Base-by-base conservation (phyloP, 2,329 filamentous ascomycete genomes). In the Scorias spongiosa region DNA sequence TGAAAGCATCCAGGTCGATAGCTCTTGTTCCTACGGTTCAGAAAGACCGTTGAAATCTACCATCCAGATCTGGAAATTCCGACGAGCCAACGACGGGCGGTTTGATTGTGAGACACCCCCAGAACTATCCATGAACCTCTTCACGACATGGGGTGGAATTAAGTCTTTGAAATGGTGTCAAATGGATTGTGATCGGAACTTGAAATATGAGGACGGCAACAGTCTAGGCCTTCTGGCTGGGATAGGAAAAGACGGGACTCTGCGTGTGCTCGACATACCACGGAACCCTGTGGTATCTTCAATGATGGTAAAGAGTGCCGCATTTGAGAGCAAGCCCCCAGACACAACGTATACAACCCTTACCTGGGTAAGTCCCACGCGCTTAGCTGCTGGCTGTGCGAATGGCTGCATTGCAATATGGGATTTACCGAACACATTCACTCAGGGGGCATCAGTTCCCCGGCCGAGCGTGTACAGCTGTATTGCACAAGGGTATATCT, bases 41-140 rank as follows among this genome's bases (percentile, higher is more conserved):
- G 69, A 69, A 4, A 56, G 62, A 6, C 60, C 66, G 12, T 69
- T 67, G 47, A 65, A 69, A 12, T 66, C 68, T 11, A 67, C 66
- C 2, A 65, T 80, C 29, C 75, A 79, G 48, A 68, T 80, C 6
- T 80, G 76, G 76, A 62, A 68, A 5, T 74, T 80, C 50, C 59
- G 63, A 32, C 63, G 66, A 2, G 58, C 41, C 9, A 44, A 50
- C 12, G 47, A 62, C 1, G 61, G 63, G 11, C 60, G 57, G 2
- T 57, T 76, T 6, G 66, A 75, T 51, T 63, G 63, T 49, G 54
- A 51, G 0, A 51, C 46, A 8, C 51, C 62, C 12, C 75, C 76
- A 2, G 54, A 57, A 39, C 61, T 78, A 37, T 61, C 62, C 20
- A 51, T 69, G 30, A 67, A 72, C 2, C 55, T 79, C n/a, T 76